Evolutionary conservation across 192 early-diverging fungal genomes (phyloP).

Genomic region (Neocallimastix lanati): DNA sequence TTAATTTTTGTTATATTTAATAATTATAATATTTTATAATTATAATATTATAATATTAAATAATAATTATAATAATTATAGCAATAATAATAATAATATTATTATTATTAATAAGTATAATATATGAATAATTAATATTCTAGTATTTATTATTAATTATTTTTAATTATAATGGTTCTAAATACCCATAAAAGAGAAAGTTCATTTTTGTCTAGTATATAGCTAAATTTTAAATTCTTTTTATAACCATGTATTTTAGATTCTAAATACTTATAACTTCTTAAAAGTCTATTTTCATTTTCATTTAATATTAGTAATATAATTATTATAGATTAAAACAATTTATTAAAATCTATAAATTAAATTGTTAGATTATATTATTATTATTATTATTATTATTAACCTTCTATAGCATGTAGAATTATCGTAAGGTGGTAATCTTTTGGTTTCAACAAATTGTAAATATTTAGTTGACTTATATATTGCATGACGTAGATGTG

Average conservation of each 20-base stretch:
- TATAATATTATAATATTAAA: too few relatives aligned
- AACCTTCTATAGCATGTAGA: background rate
- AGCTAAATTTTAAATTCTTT: background rate
- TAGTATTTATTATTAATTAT: too few relatives aligned
- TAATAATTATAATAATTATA: too few relatives aligned
- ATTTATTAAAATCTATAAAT: too few relatives aligned
- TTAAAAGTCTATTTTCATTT: background rate
- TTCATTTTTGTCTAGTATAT: background rate
- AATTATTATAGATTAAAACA: too few relatives aligned
- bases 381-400: background rate
- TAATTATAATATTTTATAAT: too few relatives aligned
- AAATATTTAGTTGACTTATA: background rate
- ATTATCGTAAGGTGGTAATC: background rate
- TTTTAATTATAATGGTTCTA: too few relatives aligned
- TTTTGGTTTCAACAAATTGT: background rate
- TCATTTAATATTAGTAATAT: background rate
- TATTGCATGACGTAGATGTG: background rate
- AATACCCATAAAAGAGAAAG: background rate
- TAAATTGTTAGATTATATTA: too few relatives aligned
- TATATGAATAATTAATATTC: too few relatives aligned
- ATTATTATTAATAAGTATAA: too few relatives aligned
- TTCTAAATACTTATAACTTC: background rate
- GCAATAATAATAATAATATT: too few relatives aligned
- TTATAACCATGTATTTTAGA: background rate
- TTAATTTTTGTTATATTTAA: too few relatives aligned